Base-by-base conservation (phyloP, 805 yeast genomes). In the Lachancea meyersii region DNA sequence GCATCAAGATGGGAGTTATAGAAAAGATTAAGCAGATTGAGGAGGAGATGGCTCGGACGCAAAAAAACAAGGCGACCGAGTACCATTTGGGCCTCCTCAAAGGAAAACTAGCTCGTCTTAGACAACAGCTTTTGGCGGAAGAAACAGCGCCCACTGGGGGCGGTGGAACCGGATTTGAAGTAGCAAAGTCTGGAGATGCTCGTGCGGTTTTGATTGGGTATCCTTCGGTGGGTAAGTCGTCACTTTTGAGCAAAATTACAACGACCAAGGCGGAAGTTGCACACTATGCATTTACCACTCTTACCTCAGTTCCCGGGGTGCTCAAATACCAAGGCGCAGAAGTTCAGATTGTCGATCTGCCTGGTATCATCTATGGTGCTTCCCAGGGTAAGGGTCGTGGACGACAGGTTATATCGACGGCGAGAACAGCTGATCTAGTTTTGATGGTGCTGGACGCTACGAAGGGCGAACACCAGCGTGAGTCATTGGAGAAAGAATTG, bases 331-430 rank as follows among this genome's bases (percentile, higher is more conserved):
- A 88, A 59, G 97, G 97, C 30, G 96, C 97, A 0, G 96, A 89
- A 58, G 88, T 91, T 48, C 98, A 91, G 67, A 82, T 93, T 51
- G 91, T 91, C n/a, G 98, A 91, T 73, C 68, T 91, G 40, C 98
- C 98, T 1, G 98, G 98, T 63, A 91, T 91, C 53, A 91, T 91
- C 45, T 86, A 86, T 61, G 97, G 97, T 34, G 97, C 97, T 3
- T 75, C 94, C 27, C 96, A 86, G 60, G 97, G 97, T 56, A 89
- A 89, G 64, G 98, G 98, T 54, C 79, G 98, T 64, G 97, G 97
- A 44, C 76, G 96, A 55, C 97, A 93, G 63, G 97, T 93, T 32
- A 89, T 91, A 50, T 84, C 97, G 2, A 93, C 96, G 0, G 95
- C 97, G 0, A 82, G 93, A 62, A 91, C 97, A 0, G 88, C 96